Percentiles rank a stretch among this genome's conserved stretches.
Conservation (phyloP, 345 rosid species). For the Pistacia atlantica region DNA sequence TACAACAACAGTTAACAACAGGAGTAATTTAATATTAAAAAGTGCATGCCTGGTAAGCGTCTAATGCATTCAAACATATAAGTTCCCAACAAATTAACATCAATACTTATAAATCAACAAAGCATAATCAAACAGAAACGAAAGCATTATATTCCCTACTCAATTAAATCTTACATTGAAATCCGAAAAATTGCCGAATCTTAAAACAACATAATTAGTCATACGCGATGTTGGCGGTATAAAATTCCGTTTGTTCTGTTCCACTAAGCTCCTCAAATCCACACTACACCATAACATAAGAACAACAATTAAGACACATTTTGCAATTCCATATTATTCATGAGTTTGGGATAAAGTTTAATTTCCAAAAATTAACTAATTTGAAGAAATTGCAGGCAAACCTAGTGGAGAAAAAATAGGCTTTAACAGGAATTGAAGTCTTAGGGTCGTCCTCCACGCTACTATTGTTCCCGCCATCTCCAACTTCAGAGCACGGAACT, state of each 20-base stretch:
- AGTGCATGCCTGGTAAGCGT: not conserved
- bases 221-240: slow-evolving; percentile 87
- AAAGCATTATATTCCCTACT: not conserved
- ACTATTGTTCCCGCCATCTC: slow-evolving; percentile 24
- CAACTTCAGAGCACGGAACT: slow-evolving; percentile 44
- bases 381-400: slow-evolving; percentile 1
- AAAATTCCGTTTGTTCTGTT: slow-evolving; percentile 75
- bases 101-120: not conserved
- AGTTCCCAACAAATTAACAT: not conserved
- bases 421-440: slow-evolving; percentile 79
- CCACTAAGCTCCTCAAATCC: slow-evolving; percentile 86
- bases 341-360: not conserved
- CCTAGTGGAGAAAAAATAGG: slow-evolving; percentile 92
- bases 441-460: slow-evolving; percentile 45
- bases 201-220: slow-evolving; percentile 85
- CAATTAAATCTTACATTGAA: slow-evolving; percentile 47
- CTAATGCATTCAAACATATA: not conserved
- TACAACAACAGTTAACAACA: not conserved
- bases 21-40: not conserved
- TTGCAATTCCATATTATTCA: not conserved
- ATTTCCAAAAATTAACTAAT: not conserved
- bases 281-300: slow-evolving; percentile 49
- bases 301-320: not conserved
- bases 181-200: slow-evolving; percentile 65
- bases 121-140: not conserved